Evolutionary conservation across 768 basidiomycete genomes (phyloP), one percentile per base, ranked within the genome.

Genomic region (Termitomyces sp.): DNA sequence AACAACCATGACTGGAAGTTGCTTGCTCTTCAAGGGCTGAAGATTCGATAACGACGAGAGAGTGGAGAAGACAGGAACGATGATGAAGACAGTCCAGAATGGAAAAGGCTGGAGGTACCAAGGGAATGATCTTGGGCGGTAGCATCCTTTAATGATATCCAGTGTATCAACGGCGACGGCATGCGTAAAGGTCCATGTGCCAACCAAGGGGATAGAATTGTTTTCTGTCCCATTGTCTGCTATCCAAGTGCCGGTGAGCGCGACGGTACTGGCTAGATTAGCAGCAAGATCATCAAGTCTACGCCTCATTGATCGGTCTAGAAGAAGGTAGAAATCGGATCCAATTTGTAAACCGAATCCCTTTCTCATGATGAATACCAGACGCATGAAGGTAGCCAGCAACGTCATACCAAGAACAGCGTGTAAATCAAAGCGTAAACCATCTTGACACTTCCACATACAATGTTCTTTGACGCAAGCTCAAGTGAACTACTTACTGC

Each of bases 391-490:
- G n/a, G 33, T 54, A 50, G 24, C 2, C 8, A 20, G 20, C 36
- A 62, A 57, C 44, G 41, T 46, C 45, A 5, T 60, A 81, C 81
- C 67, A 93, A 70, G 68, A 92, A 93, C 7, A 92, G 73, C 0
- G 91, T 91, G 63, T 92, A 92, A 33, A 93, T 90, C 60, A 93
- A 76, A n/a, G 91, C 88, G 59, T 90, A 92, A 18, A 92, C 89
- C 86, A 93, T 88, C 70, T 90, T 90, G 59, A 92, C 89, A 59
- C 88, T 87, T 36, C 90, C 91, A 57, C 85, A 87, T 2, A 91
- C 82, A 30, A 92, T 90, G 61, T 92, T 93, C 70, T 90, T 91
- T 1, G 90, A 92, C 1, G 89, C 90, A 55, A 93, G 72, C 68
- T 93, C 90, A 60, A 92, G 76, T 24, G 90, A 90, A 65, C 89